A percentile compares a stretch with the other conserved stretches of the same genome.
phyloP scores from a whole-genome alignment of 345 rosid species.

The Pugionium dolabratum region DNA sequence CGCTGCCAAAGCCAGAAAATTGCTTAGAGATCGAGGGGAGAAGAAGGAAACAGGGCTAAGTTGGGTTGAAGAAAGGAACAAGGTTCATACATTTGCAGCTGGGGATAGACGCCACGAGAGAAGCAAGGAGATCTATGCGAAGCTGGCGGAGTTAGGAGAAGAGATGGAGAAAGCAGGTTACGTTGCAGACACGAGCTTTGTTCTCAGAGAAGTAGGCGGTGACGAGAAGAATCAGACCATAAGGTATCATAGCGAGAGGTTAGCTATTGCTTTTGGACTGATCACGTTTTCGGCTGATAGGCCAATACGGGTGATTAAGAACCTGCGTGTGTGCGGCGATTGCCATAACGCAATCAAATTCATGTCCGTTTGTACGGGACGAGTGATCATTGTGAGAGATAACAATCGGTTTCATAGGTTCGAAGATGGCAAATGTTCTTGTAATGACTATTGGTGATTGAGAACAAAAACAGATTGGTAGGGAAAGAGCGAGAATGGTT shows the following conservation, averaged over 20 bases:
- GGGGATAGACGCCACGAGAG: slow-evolving; percentile 64
- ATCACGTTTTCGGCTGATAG: slow-evolving; percentile 59
- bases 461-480: too few species aligned
- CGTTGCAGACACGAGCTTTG: slow-evolving; percentile 81
- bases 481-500: too few species aligned
- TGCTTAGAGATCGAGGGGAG: slow-evolving; percentile 74
- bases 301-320: slow-evolving; percentile 81
- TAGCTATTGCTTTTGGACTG: slow-evolving; percentile 79
- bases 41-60: slow-evolving; percentile 92
- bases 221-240: slow-evolving; percentile 74
- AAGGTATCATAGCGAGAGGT: slow-evolving; percentile 79
- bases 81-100: slow-evolving; percentile 80
- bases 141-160: slow-evolving; percentile 72
- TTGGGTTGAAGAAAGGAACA: slow-evolving; percentile 92
- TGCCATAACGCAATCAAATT: slow-evolving; percentile 85
- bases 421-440: slow-evolving; percentile 81
- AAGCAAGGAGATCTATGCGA: slow-evolving; percentile 64
- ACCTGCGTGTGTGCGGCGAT: slow-evolving; percentile 84
- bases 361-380: slow-evolving; percentile 72
- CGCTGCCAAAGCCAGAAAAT: slow-evolving; percentile 77
- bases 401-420: slow-evolving; percentile 82
- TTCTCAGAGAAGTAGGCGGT: slow-evolving; percentile 62
- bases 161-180: slow-evolving; percentile 85
- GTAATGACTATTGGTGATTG: slow-evolving; percentile 83
- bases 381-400: slow-evolving; percentile 85